Evolutionary conservation across 352 stramenopile genomes (phyloP).

Genomic region (Pythium guiyangense): DNA sequence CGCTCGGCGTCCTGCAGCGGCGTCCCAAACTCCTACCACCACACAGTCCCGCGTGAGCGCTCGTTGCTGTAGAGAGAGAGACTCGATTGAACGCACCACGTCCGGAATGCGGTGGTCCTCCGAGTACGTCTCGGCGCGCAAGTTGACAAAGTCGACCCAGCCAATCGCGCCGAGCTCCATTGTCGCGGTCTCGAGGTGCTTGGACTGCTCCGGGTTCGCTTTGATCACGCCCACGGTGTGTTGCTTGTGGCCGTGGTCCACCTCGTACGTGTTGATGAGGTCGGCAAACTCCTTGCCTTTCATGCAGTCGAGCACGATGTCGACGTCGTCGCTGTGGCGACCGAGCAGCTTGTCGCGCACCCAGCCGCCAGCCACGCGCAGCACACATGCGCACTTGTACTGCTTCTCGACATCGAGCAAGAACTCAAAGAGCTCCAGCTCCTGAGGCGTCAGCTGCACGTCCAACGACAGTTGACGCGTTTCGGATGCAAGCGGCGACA

Average conservation of each 20-base stretch:
- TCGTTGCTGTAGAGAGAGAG: background rate
- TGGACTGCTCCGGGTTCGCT: slow-evolving; percentile 92
- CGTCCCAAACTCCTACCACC: slow-evolving; percentile 52
- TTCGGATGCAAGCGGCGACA: too few relatives aligned
- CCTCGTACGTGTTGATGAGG: slow-evolving; percentile 64
- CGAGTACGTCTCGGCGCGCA: slow-evolving; percentile 95
- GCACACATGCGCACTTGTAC: slow-evolving; percentile 51
- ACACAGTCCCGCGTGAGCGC: too few relatives aligned
- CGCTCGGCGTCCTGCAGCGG: slow-evolving; percentile 18
- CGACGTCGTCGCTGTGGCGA: slow-evolving; percentile 91
- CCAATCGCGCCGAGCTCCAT: slow-evolving; percentile 91
- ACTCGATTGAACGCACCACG: slow-evolving; percentile 19
- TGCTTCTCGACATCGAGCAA: slow-evolving; percentile 57
- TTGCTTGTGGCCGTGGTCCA: slow-evolving; percentile 37
- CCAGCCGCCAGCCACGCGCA: slow-evolving; percentile 98
- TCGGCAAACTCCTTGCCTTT: slow-evolving; percentile 92
- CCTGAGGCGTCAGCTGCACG: slow-evolving; percentile 35
- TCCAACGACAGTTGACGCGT: too few relatives aligned
- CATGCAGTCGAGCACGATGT: slow-evolving; percentile 97
- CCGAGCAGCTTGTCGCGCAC: slow-evolving; percentile 97
- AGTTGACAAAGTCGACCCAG: slow-evolving; percentile 98
- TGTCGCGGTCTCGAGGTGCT: slow-evolving; percentile 98
- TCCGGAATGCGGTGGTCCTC: slow-evolving; percentile 67
- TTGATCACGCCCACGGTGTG: slow-evolving; percentile 70
- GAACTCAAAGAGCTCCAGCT: slow-evolving; percentile 62